Percentiles rank a stretch among this genome's conserved stretches.
These are phyloP conservation scores for Prunella vulgaris DNA, from an alignment of 257 asterid species.

Conservation along the genomic window DNA sequence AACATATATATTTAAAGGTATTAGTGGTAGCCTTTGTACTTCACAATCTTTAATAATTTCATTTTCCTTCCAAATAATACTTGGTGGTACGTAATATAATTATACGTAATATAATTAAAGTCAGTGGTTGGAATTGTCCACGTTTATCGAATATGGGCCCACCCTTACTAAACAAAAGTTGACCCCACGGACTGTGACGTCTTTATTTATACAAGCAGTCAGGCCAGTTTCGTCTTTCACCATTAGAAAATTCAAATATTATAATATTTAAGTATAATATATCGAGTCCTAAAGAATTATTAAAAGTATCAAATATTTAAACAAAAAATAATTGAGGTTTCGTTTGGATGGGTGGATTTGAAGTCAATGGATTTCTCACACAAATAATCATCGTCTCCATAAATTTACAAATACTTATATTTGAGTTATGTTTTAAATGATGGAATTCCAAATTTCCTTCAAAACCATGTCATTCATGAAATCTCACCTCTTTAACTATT, in stretches of 20 bases:
- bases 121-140: conserved; percentile 8
- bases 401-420: too few relatives aligned
- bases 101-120: not conserved
- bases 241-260: not conserved
- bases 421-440: too few relatives aligned
- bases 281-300: too few relatives aligned
- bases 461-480: too few relatives aligned
- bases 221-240: conserved; percentile 19
- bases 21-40: not conserved
- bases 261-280: too few relatives aligned
- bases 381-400: too few relatives aligned
- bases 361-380: too few relatives aligned
- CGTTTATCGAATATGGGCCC: conserved; percentile 6
- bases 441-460: too few relatives aligned
- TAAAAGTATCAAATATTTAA: too few relatives aligned
- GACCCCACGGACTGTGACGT: conserved; percentile 20
- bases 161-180: conserved; percentile 18
- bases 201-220: not conserved
- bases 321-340: too few relatives aligned
- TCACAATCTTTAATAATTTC: not conserved
- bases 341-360: too few relatives aligned
- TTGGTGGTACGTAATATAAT: not conserved
- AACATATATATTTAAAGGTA: not conserved
- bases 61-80: not conserved
- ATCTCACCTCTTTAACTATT: too few relatives aligned